A percentile compares a stretch with the other conserved stretches of the same genome.
These are phyloP conservation scores for Fusarium xyrophilum DNA, from an alignment of 2,329 filamentous ascomycete species.

Conservation along the genomic window DNA sequence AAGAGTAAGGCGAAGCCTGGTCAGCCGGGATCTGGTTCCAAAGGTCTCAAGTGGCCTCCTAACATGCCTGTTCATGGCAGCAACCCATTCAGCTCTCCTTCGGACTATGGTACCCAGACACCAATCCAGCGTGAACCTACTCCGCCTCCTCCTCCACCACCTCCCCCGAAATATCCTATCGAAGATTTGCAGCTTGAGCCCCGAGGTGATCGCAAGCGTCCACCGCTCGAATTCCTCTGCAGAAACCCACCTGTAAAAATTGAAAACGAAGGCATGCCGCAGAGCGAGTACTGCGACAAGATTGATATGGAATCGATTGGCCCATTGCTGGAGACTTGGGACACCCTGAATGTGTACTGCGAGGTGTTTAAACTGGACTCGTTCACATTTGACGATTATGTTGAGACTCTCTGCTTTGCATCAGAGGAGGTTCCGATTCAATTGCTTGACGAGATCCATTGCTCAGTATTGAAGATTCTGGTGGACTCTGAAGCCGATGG, in stretches of 20 bases:
- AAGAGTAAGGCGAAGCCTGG: conserved; percentile 70
- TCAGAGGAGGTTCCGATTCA: conserved; percentile 79
- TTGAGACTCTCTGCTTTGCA: conserved; percentile 83
- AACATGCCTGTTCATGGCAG: conserved; percentile 47
- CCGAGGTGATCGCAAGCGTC: conserved; percentile 70
- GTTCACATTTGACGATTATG: conserved; percentile 96
- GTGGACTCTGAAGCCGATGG: conserved; percentile 77
- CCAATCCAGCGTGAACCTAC: conserved; percentile 48
- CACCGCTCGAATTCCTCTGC: conserved; percentile 79
- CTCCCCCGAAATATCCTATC: conserved; percentile 90
- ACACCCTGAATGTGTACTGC: conserved; percentile 97
- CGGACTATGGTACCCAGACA: conserved; percentile 50
- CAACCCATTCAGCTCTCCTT: conserved; percentile 56
- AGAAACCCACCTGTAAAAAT: conserved; percentile 64
- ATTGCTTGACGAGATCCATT: conserved; percentile 89
- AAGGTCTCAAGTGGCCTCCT: conserved; percentile 53
- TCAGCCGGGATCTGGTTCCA: conserved; percentile 45
- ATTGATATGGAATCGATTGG: conserved; percentile 88
- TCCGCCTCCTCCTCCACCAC: conserved; percentile 70
- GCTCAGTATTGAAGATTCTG: conserved; percentile 85
- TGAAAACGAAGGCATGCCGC: conserved; percentile 44
- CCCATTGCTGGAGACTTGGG: conserved; percentile 87
- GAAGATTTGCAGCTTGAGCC: conserved; percentile 87
- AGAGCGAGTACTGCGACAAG: conserved; percentile 46
- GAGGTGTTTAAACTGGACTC: conserved; percentile 94